Percentiles rank a stretch among this genome's conserved stretches.
Evolutionary conservation across 768 basidiomycete species (phyloP).

Genomic region (Leccinum imitatum): DNA sequence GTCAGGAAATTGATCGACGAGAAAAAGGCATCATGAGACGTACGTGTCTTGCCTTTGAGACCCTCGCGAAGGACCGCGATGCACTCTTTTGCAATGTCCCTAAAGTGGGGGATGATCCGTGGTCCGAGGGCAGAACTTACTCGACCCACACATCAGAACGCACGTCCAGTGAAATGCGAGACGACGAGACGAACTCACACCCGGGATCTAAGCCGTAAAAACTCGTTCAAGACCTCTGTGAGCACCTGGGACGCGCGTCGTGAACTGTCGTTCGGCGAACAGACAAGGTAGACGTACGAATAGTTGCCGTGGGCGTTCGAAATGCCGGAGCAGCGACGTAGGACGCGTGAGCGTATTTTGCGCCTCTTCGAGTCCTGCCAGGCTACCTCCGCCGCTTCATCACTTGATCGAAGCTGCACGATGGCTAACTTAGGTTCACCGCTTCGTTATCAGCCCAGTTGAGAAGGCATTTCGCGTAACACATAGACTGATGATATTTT

Average conservation of each 20-base stretch:
- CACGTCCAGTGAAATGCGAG: background rate
- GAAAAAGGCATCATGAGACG: slow-evolving; percentile 27
- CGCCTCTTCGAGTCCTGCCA: too few relatives aligned
- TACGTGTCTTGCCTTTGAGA: slow-evolving; percentile 28
- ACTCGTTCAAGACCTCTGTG: slow-evolving; percentile 64
- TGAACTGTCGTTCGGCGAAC: background rate
- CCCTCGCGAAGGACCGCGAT: slow-evolving; percentile 46
- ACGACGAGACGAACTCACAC: slow-evolving; percentile 45
- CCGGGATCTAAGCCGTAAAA: slow-evolving; percentile 51
- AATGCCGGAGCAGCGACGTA: too few relatives aligned
- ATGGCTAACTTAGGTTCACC: too few relatives aligned
- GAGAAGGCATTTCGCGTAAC: too few relatives aligned
- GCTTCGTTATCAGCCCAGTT: too few relatives aligned
- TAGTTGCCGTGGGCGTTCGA: too few relatives aligned
- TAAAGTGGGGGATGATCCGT: slow-evolving; percentile 84
- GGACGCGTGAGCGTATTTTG: too few relatives aligned
- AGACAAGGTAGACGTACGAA: slow-evolving; percentile 18
- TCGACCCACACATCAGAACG: slow-evolving; percentile 7
- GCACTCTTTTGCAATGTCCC: slow-evolving; percentile 62
- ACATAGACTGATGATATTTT: too few relatives aligned
- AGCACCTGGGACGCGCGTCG: slow-evolving; percentile 47
- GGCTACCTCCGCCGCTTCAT: too few relatives aligned
- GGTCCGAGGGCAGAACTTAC: slow-evolving; percentile 76
- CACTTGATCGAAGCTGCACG: too few relatives aligned
- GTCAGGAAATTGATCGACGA: background rate